Percentiles rank a stretch among this genome's conserved stretches.
phyloP scores from a whole-genome alignment of 2,329 filamentous ascomycete species.

The Nemania abortiva region DNA sequence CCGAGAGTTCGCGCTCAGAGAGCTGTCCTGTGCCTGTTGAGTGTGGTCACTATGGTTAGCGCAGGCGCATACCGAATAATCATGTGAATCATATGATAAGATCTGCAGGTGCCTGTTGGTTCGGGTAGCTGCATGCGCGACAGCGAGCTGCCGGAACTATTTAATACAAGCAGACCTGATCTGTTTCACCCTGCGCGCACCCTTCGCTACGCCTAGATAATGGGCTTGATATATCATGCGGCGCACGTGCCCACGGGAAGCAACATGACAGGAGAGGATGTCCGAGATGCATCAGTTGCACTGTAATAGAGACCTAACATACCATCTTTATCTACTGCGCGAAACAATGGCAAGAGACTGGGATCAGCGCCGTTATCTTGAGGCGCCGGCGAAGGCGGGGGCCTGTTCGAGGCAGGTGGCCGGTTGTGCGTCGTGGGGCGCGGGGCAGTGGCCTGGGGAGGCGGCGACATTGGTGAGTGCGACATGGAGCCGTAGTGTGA shows the following conservation, averaged over 20 bases:
- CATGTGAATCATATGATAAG: slow-evolving; percentile 19
- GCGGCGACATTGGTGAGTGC: slow-evolving; percentile 61
- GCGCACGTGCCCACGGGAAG: neutral
- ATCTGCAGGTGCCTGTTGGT: neutral
- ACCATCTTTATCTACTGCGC: slow-evolving; percentile 90
- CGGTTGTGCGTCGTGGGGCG: slow-evolving; percentile 61
- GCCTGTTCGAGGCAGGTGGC: slow-evolving; percentile 68
- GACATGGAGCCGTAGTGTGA: slow-evolving; percentile 37
- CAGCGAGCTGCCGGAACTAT: slow-evolving; percentile 6
- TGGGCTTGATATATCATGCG: neutral
- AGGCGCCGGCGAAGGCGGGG: slow-evolving; percentile 73
- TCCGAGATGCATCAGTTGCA: neutral
- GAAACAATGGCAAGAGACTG: slow-evolving; percentile 86
- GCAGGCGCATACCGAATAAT: neutral
- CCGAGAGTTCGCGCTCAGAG: slow-evolving; percentile 86
- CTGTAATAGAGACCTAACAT: slow-evolving; percentile 47
- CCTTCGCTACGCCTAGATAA: neutral
- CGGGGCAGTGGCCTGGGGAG: slow-evolving; percentile 59
- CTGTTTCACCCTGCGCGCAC: neutral
- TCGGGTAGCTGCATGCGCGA: slow-evolving; percentile 1
- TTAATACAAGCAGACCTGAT: neutral
- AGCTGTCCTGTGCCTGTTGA: slow-evolving; percentile 78
- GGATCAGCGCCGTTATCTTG: slow-evolving; percentile 69
- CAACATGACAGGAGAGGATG: neutral
- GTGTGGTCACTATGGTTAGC: slow-evolving; percentile 26